These are phyloP conservation scores for Saccharomycopsis selenospora DNA, from an alignment of 805 yeast species.

Conservation along the genomic window DNA sequence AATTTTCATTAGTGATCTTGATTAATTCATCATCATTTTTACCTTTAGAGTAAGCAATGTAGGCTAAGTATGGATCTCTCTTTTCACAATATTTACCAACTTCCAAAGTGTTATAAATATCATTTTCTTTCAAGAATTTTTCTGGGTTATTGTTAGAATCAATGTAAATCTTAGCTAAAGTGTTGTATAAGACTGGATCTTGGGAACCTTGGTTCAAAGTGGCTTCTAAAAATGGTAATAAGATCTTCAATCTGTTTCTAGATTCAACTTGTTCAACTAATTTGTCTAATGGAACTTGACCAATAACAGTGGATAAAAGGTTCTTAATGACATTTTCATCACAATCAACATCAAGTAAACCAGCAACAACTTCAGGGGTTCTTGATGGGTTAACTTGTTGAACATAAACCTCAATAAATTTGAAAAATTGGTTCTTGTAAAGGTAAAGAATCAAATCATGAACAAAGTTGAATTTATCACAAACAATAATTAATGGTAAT, in stretches of 20 bases:
- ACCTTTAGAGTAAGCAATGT: constrained; percentile 96
- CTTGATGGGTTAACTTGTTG: constrained; percentile 95
- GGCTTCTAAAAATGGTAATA: constrained; percentile 89
- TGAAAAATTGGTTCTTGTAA: constrained; percentile 92
- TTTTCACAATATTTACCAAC: constrained; percentile 98
- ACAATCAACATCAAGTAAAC: constrained; percentile 93
- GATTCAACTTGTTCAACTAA: constrained; percentile 92
- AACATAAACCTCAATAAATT: constrained; percentile 95
- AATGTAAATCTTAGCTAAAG: constrained; percentile 94
- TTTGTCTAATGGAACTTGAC: constrained; percentile 88
- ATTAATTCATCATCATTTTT: constrained; percentile 83
- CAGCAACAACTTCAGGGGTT: constrained; percentile 96
- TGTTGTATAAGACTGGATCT: constrained; percentile 88
- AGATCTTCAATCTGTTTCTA: constrained; percentile 85
- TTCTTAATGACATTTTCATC: constrained; percentile 82
- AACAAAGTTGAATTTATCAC: constrained; percentile 85
- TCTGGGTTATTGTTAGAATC: constrained; percentile 98
- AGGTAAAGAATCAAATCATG: constrained; percentile 90
- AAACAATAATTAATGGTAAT: constrained; percentile 90
- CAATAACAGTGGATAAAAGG: constrained; percentile 75
- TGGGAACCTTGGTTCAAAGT: constrained; percentile 76
- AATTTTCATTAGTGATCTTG: constrained; percentile 88
- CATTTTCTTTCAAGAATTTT: constrained; percentile 87
- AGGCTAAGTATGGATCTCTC: constrained; percentile 97
- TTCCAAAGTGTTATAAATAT: constrained; percentile 81